Evolutionary conservation across 805 yeast species (phyloP).

Genomic region (Saccharomyces mikatae): DNA sequence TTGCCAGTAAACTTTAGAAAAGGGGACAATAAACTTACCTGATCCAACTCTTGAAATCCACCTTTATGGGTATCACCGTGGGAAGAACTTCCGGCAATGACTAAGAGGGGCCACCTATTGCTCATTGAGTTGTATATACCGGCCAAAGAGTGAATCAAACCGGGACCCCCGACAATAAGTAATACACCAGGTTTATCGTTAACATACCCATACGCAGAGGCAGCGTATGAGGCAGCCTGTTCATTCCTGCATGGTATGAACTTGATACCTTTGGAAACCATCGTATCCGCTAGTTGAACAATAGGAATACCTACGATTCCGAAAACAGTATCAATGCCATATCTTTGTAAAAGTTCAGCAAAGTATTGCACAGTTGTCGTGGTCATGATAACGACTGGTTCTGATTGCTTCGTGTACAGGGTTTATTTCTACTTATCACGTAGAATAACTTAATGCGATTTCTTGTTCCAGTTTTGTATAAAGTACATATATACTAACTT

Average conservation of each 20-base stretch:
- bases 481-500: background rate
- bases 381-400: background rate
- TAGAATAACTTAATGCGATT: background rate
- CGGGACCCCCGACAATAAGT: slow-evolving; percentile 71
- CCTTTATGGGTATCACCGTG: slow-evolving; percentile 46
- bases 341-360: slow-evolving; percentile 38
- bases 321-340: slow-evolving; percentile 51
- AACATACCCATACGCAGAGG: slow-evolving; percentile 59
- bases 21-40: slow-evolving; percentile 40
- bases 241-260: slow-evolving; percentile 62
- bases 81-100: slow-evolving; percentile 52
- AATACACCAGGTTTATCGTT: slow-evolving; percentile 60
- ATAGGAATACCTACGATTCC: slow-evolving; percentile 74
- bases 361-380: slow-evolving; percentile 24
- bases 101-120: slow-evolving; percentile 58
- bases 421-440: background rate
- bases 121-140: slow-evolving; percentile 56
- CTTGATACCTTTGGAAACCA: slow-evolving; percentile 43
- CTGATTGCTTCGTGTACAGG: slow-evolving; percentile 4
- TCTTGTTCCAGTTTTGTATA: background rate
- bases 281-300: slow-evolving; percentile 59
- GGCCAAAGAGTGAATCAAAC: slow-evolving; percentile 57
- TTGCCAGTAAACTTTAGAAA: slow-evolving; percentile 47
- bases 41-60: slow-evolving; percentile 68
- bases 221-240: slow-evolving; percentile 71